A percentile compares a stretch with the other conserved stretches of the same genome.
phyloP scores from a whole-genome alignment of 805 yeast genomes.

The Zygoascus tannicola region DNA sequence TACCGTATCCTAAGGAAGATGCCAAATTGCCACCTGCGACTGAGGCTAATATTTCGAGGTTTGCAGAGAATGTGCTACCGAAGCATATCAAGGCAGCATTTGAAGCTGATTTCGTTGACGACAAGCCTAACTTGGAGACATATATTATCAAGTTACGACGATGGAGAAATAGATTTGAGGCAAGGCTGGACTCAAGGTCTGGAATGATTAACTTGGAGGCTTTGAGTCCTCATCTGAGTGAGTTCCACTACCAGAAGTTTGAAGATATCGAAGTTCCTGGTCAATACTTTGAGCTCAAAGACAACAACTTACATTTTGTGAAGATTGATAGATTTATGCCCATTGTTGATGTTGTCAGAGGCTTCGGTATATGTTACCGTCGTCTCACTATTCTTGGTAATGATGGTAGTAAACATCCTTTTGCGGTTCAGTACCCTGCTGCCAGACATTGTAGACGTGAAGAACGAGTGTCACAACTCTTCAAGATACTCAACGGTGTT shows the following conservation, averaged over 20 bases:
- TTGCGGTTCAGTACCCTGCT: constrained; percentile 96
- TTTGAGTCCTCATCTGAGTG: constrained; percentile 88
- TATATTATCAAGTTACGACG: constrained; percentile 74
- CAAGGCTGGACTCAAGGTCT: constrained; percentile 78
- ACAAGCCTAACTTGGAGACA: constrained; percentile 80
- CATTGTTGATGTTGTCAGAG: constrained; percentile 76
- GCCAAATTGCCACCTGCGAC: constrained; percentile 85
- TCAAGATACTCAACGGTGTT: constrained; percentile 78
- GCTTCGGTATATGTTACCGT: constrained; percentile 83
- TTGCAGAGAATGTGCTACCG: constrained; percentile 90
- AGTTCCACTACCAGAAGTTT: constrained; percentile 95
- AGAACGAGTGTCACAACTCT: constrained; percentile 85
- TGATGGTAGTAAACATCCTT: constrained; percentile 84
- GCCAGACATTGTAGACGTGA: constrained; percentile 96
- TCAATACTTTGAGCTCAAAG: constrained; percentile 82
- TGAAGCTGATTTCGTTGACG: constrained; percentile 78
- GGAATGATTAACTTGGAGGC: constrained; percentile 75
- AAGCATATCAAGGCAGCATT: constrained; percentile 82
- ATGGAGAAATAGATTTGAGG: constrained; percentile 92
- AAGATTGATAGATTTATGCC: constrained; percentile 92
- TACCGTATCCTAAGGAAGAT: constrained; percentile 80
- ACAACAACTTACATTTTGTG: constrained; percentile 79
- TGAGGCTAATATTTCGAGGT: constrained; percentile 74
- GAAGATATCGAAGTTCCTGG: constrained; percentile 98
- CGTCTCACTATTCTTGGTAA: constrained; percentile 84